Evolutionary conservation across 371 early-diverging fungal genomes (phyloP), one percentile per base, ranked within the genome.

Genomic region (Syncephalastrum racemosum): DNA sequence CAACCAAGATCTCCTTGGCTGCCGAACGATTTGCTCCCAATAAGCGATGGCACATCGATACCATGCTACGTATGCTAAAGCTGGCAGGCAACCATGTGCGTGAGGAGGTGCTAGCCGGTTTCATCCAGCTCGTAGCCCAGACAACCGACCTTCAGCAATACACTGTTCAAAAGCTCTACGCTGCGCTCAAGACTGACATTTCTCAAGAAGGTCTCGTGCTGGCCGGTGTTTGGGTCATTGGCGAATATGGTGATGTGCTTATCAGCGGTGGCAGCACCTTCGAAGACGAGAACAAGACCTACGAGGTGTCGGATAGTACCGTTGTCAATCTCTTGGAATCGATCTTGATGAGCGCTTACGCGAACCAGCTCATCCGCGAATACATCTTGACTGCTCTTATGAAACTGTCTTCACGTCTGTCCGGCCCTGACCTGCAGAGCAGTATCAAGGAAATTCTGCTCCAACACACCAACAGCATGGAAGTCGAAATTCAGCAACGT

Each of bases 31-130:
- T 85, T 54, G 90, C 90, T n/a, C 90, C 90, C 22, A 96, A 96
- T 73, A 88, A 87, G 67, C 85, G 95, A 50, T 98, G 99, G 99
- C 94, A 96, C 63, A 85, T 97, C 50, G 99, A 98, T 64, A 96
- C 96, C 4, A 87, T 97, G 60, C 66, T 92, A 54, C 88, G 96
- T 8, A 93, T 96, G 52, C 71, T 98, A 36, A 91, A 87, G 53
- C 68, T 88, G 46, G 92, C 90, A 40, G 92, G 92, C 42, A 82
- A 81, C 50, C 77, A 83, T 69, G 82, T 91, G 19, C 80, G 85
- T 23, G 88, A 87, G 65, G 90, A 88, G 59, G 86, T 86, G n/a
- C 63, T 89, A 16, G 81, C 87, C 19, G 77, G 83, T 4, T 87
- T 89, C 49, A 86, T 88, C 59, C 82, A 83, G 16, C 62, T 89